Conservation (phyloP, 345 rosid genomes). For the Gossypium anomalum region DNA sequence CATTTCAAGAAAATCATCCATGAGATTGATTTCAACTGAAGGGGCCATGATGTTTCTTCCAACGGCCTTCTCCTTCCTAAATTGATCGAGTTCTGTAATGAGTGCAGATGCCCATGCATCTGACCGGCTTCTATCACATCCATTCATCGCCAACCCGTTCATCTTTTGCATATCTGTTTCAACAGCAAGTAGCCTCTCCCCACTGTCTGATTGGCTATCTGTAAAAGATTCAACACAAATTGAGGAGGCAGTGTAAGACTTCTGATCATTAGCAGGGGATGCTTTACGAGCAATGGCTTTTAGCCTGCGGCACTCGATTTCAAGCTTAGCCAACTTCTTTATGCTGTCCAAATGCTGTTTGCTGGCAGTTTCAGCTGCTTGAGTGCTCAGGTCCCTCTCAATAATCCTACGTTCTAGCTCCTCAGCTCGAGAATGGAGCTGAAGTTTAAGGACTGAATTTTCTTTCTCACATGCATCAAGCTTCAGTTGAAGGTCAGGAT, state of each 20-base stretch:
- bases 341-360: constrained; percentile 82
- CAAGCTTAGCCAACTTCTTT: constrained; percentile 68
- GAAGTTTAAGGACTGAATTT: constrained; percentile 49
- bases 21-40: constrained; percentile 52
- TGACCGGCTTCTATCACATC: constrained; percentile 26
- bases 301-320: constrained; percentile 72
- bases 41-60: constrained; percentile 38
- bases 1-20: constrained; percentile 99
- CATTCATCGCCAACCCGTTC: constrained; percentile 23
- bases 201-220: constrained; percentile 69
- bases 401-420: constrained; percentile 53
- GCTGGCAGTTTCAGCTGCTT: constrained; percentile 88
- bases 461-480: constrained; percentile 59
- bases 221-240: constrained; percentile 48
- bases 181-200: constrained; percentile 45
- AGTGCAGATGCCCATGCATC: constrained; percentile 36
- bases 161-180: constrained; percentile 38
- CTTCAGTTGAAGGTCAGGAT: constrained; percentile 39
- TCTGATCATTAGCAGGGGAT: constrained; percentile 25
- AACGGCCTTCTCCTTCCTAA: constrained; percentile 32
- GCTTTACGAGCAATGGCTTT: constrained; percentile 50
- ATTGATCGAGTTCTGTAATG: constrained; percentile 32
- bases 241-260: constrained; percentile 40
- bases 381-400: constrained; percentile 85
- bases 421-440: constrained; percentile 47